These are phyloP conservation scores for Fusarium heterosporum DNA, from an alignment of 2,329 filamentous ascomycete species.

Conservation along the genomic window DNA sequence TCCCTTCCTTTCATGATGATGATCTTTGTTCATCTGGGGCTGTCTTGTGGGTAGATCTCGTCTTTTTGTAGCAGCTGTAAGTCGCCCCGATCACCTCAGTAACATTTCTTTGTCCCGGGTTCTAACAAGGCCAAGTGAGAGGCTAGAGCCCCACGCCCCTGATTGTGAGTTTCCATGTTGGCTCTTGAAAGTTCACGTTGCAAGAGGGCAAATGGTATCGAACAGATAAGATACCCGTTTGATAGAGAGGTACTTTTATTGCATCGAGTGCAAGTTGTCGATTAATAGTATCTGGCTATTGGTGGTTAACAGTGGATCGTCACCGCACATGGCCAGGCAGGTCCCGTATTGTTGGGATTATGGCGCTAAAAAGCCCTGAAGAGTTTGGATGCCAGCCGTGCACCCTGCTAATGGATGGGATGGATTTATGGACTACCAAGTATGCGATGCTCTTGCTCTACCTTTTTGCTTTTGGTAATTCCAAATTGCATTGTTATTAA, in stretches of 20 bases:
- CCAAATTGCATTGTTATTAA: background rate
- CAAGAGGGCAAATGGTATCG: background rate
- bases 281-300: conserved; percentile 17
- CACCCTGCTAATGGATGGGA: background rate
- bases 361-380: conserved; percentile 21
- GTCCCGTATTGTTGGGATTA: conserved; percentile 2
- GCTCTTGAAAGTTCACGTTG: background rate
- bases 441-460: too few species aligned
- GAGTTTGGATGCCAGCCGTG: conserved; percentile 1
- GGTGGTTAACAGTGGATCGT: conserved; percentile 28
- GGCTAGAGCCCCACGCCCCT: conserved; percentile 8
- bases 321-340: background rate
- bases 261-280: background rate
- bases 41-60: conserved; percentile 13
- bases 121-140: background rate
- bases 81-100: background rate
- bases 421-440: too few species aligned
- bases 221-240: conserved; percentile 6
- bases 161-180: conserved; percentile 13
- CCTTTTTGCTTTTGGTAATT: background rate
- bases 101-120: conserved; percentile 4
- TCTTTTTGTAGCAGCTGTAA: background rate
- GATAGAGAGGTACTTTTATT: conserved; percentile 19
- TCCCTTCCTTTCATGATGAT: background rate
- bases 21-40: conserved; percentile 10